Evolutionary conservation across 129 eudicot species (phyloP), one percentile per base, ranked within the genome.

Genomic region (Artemisia annua): DNA sequence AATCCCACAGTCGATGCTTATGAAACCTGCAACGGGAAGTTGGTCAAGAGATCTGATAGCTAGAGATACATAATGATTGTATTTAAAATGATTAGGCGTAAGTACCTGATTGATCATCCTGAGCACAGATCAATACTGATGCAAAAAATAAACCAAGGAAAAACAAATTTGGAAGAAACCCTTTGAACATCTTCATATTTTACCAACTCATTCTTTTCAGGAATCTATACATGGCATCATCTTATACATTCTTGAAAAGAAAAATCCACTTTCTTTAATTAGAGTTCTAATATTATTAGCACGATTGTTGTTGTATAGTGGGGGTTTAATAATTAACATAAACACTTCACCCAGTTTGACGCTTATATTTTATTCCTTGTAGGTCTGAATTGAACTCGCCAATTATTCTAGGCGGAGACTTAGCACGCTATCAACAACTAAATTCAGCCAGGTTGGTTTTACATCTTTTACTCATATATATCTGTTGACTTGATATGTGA

Each of bases 1-100:
- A 15, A 73, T 46, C 44, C 95, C 95, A 81, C 95, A 88, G 44
- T 88, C 95, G 65, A 88, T 75, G 85, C 90, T 88, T 75, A 81
- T 50, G 75, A 88, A 88, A 11, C 86, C 95, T 88, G 84, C 32
- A 68, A 75, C 2, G 16, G 51, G 2, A 57, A 35, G 56, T 51
- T 51, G 17, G 16, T 51, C 56, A 51, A 51, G 56, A 51, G 5
- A 51, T 12, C 2, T 1, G 18, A 51, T 14, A 8, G 4, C 11
- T 2, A 51, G 11, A 50, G 1, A 30, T 30, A 35, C 43, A 11
- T 11, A 14, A 4, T 51, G 16, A n/a, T 14, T 51, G 56, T 51
- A 5, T 51, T 51, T 51, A 51, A 10, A 51, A n/a, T 11, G 16
- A 51, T 13, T 14, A 51, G 15, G 56, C 15, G 15, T 51, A 46